Percentiles rank a stretch among this genome's conserved stretches.
phyloP scores from a whole-genome alignment of 768 basidiomycete genomes.

The Cystofilobasidium bisporidii region DNA sequence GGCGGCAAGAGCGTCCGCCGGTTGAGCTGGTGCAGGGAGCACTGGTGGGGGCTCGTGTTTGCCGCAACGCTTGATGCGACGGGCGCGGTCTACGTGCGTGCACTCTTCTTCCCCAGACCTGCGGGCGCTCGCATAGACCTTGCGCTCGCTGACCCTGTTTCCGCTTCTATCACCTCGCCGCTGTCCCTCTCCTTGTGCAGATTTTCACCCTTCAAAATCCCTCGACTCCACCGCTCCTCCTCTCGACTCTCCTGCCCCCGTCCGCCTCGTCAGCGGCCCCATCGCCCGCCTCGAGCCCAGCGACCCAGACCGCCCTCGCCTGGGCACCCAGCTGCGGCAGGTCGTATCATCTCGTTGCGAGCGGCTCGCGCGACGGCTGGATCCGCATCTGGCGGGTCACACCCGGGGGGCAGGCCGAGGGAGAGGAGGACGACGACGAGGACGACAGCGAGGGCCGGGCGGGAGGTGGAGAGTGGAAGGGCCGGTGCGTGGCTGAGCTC shows the following conservation, averaged over 20 bases:
- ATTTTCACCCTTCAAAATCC: slow-evolving; percentile 47
- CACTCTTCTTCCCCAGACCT: neutral
- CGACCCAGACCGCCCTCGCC: slow-evolving; percentile 66
- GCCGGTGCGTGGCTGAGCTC: slow-evolving; percentile 70
- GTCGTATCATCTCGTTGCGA: slow-evolving; percentile 87
- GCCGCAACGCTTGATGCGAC: slow-evolving; percentile 62
- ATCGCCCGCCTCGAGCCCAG: slow-evolving; percentile 31
- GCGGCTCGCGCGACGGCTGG: slow-evolving; percentile 74
- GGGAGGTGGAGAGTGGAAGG: slow-evolving; percentile 58
- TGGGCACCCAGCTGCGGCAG: slow-evolving; percentile 94
- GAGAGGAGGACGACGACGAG: too few species aligned
- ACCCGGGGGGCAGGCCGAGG: slow-evolving; percentile 44
- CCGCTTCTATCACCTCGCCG: slow-evolving; percentile 64
- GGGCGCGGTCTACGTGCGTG: slow-evolving; percentile 63
- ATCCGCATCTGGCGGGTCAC: slow-evolving; percentile 83
- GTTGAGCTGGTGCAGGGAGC: slow-evolving; percentile 89
- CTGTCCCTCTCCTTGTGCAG: slow-evolving; percentile 44
- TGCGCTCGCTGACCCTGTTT: slow-evolving; percentile 9
- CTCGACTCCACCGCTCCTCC: slow-evolving; percentile 35
- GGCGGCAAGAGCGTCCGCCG: slow-evolving; percentile 45
- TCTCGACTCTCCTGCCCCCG: slow-evolving; percentile 11
- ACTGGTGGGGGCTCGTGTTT: slow-evolving; percentile 86
- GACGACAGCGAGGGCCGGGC: slow-evolving; percentile 32
- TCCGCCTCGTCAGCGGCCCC: slow-evolving; percentile 36
- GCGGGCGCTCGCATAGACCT: slow-evolving; percentile 1